These are phyloP conservation scores for bread wheat (Triticum aestivum) DNA, from an alignment of 176 grass and related monocot species.

Conservation along the genomic window DNA sequence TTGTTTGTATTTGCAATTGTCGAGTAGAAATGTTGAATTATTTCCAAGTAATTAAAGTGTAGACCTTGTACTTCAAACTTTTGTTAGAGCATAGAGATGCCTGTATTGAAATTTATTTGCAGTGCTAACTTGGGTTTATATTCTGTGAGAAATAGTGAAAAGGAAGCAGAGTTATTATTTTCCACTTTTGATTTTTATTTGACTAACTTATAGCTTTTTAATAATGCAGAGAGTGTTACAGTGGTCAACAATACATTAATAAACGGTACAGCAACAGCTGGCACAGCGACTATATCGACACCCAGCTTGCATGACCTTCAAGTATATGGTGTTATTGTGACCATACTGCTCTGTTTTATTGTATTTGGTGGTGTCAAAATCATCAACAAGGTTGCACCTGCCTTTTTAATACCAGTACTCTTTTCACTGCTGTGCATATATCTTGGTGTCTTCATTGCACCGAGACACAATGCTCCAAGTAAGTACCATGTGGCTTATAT, in stretches of 20 bases:
- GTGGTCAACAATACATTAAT: constrained; percentile 74
- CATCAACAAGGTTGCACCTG: constrained; percentile 95
- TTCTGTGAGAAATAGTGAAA: background rate
- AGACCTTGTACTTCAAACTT: background rate
- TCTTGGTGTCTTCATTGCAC: constrained; percentile 86
- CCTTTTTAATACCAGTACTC: constrained; percentile 88
- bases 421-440: constrained; percentile 94
- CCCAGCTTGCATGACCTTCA: constrained; percentile 93
- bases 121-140: background rate
- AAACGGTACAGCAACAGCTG: constrained; percentile 63
- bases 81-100: background rate
- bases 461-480: constrained; percentile 74
- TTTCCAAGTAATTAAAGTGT: background rate
- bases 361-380: constrained; percentile 99
- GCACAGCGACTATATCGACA: constrained; percentile 72
- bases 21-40: background rate
- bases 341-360: constrained; percentile 89
- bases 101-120: background rate
- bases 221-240: constrained; percentile 75
- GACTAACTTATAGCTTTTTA: constrained; percentile 21
- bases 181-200: constrained; percentile 5
- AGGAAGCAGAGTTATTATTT: background rate
- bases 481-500: constrained; percentile 35
- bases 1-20: background rate
- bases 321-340: constrained; percentile 91